Evolutionary conservation across 2,329 filamentous ascomycete species (phyloP), one percentile per base, ranked within the genome.

Genomic region (Sporothrix pseudoabietina): DNA sequence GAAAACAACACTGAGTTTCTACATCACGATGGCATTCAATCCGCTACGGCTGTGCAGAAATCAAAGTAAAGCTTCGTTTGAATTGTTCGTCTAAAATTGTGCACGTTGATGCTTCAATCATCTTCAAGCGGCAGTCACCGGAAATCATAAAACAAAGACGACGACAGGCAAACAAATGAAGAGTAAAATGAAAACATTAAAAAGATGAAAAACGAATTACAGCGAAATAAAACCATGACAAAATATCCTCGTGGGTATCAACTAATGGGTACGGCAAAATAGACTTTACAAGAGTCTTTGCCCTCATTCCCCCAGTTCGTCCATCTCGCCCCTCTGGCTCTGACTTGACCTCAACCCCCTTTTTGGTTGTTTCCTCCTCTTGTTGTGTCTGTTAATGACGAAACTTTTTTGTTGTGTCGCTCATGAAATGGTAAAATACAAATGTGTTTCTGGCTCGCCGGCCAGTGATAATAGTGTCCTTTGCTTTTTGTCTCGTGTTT

Each of bases 191-290:
- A 16, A 26, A 10, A 35, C 32, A 71, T 66, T 55, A 35, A 69
- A 35, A 41, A 8, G 49, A 32, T 52, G 32, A 19, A 35, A 16
- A 26, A 26, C 26, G 12, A 22, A n/a, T 8, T 16, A 32, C 19
- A 70, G 16, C 52, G 22, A 49, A 47, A 49, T 47, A 49, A 32
- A 47, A 61, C 22, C 22, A 61, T 59, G n/a, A 70, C 22, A 30
- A 44, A 61, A 57, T 26, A 70, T 71, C 69, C 69, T 71, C 55
- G 55, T 63, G 69, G 69, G 69, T 71, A 71, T 71, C 70, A 71
- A 71, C 59, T 44, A 41, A 41, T 47, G 69, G 55, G 30, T 35
- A 26, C 39, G 39, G 39, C 22, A n/a, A 52, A 32, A 32, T 26
- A 57, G 32, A 19, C 22, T 26, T 26, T 30, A 22, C 7, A 30